Evolutionary conservation across 192 early-diverging fungal genomes (phyloP), one percentile per base, ranked within the genome.

Genomic region (Coemansia sp.): DNA sequence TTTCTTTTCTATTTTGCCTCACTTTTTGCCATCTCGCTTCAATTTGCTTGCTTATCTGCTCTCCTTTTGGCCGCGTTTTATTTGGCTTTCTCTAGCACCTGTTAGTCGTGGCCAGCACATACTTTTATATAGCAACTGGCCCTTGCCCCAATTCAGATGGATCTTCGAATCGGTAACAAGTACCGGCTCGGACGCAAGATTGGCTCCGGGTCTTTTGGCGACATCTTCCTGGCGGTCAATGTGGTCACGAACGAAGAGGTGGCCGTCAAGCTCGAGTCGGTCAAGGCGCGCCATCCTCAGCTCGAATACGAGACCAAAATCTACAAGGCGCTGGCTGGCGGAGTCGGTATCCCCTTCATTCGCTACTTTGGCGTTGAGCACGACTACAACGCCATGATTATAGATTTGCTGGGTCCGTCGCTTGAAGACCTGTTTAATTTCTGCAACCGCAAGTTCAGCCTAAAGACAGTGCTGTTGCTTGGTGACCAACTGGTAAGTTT

Each of bases 301-400:
- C 84, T 99, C 9, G 96, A 97, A 78, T 98, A 97, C 75, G 97
- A 99, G 71, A 89, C 94, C 37, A 88, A 90, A 72, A 94, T 99
- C 22, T 98, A 98, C 86, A 94, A 93, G 73, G 83, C 92, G 14
- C 84, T 99, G 56, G 92, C 93, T 7, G 94, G 95, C 43, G 95
- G 94, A 29, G 87, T 91, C 64, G 93, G 93, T 23, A 91, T 95
- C 57, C 91, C 93, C n/a, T 89, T 91, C 70, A 87, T 94, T 27
- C 88, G 89, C 69, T 88, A 89, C 82, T 95, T 88, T 79, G 89
- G 91, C 63, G 85, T 87, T 45, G 91, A 93, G 73, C 86, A 87
- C 51, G 90, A 93, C 64, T 89, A 90, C 79, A 89, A 92, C 67
- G 87, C 85, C 52, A 87, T 95, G 88, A 89, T 92, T 41, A 93